Base-by-base conservation (phyloP, 2,329 filamentous ascomycete species). In the Apiospora arundinis region DNA sequence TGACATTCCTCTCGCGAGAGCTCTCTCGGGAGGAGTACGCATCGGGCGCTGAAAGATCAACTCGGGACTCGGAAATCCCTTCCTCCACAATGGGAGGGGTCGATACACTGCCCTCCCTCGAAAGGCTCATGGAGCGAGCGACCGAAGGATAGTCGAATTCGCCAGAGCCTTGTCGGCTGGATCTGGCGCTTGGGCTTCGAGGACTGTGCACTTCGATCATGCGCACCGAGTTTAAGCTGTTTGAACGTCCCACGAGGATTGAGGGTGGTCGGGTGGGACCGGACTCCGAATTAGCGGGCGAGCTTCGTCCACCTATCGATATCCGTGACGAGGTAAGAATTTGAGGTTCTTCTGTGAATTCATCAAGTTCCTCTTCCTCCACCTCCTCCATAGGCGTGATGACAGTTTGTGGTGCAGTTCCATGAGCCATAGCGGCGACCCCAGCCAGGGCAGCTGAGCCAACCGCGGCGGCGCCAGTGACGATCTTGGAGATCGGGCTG, bases 331-430 rank as follows among this genome's bases (percentile, higher is more conserved):
- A 89, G 0, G 86, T 90, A 70, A 90, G 74, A 42, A 90, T 88
- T 75, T 89, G 83, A 2, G 88, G 86, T 75, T 89, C 85, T 85
- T 93, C 87, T 78, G 89, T 78, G 83, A 90, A 82, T 74, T 90
- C 80, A 75, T 88, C 74, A 78, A 86, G 75, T 77, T 89, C 80
- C 72, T 86, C 76, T 74, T 88, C 77, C 68, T 75, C 74, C 46
- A 69, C 69, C 49, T 76, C 73, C 14, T 25, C 67, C 37, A 42
- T 40, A 23, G 71, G 71, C 44, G 71, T 70, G 3, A 44, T 16
- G 2, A 49, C n/a, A 37, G 72, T 72, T n/a, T 71, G 73, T 2
- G 67, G 65, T 14, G 68, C 67, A 69, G 70, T 67, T 37, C 70
- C 70, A 14, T 71, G 69, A 67, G 68, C 70, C 28, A 74, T 49